Base-by-base conservation (phyloP, 129 eudicot species). In the Tanacetum coccineum region DNA sequence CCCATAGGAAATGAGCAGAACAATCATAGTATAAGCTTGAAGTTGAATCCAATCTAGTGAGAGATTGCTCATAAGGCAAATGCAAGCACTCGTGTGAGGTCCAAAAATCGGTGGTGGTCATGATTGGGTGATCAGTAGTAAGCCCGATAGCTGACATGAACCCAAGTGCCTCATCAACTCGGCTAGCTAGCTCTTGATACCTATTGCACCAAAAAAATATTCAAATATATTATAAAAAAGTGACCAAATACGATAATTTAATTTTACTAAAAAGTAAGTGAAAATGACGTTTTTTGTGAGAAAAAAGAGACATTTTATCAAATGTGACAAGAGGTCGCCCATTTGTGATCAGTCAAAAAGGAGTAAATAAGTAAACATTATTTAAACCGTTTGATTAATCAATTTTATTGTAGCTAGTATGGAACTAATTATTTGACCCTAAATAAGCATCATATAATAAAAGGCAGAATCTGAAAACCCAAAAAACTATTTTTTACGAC, bases 101-200 rank as follows among this genome's bases (percentile, higher is more conserved):
- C 96, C 96, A 91, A 52, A 91, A 91, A 13, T 91, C 98, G 4
- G 98, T 91, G 26, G 98, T 79, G 30, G 82, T 74, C 98, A 91
- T 87, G 66, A 87, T 74, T 28, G 98, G 96, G 71, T 87, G 98
- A 71, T 87, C 98, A 21, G 77, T 72, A 7, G 96, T 91, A 20
- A 91, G 96, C 42, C 98, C 98, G 3, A 90, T 89, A 73, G 96
- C 98, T 36, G 92, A 78, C 98, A 91, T 91, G 72, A 91, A 91
- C 57, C 96, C 96, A 48, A 91, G 87, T 70, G 98, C 98, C 81
- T 91, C 98, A 42, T 91, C 98, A 53, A 91, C 98, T 14, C 96
- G 84, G 81, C 78, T 72, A 70, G 98, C 98, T 9, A 91, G 84
- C 76, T 91, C 98, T 22, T 82, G 86, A 80, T 91, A 91, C 88